Conservation (phyloP, 176 grass and related monocot genomes). For the Avena insularis region DNA sequence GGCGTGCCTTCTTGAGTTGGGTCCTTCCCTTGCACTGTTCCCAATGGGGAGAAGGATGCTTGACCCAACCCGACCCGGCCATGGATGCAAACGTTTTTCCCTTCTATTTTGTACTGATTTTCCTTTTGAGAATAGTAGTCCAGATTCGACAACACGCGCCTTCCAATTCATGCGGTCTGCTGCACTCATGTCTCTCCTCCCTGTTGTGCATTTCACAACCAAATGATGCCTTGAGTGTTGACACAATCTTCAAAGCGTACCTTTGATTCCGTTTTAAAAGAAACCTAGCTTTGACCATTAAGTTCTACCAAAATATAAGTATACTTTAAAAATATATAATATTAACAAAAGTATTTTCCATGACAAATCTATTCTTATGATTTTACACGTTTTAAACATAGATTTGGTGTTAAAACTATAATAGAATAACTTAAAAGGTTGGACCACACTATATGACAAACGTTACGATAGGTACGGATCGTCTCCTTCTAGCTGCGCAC, state of each 20-base stretch:
- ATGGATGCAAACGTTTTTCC: constrained; percentile 22
- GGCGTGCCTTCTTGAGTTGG: constrained; percentile 35
- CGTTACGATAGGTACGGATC: too few relatives aligned
- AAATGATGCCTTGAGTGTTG: not conserved
- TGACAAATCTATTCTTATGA: too few relatives aligned
- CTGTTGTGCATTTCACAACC: not conserved
- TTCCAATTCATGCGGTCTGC: not conserved
- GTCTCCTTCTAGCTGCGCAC: too few relatives aligned
- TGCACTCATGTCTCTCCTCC: not conserved
- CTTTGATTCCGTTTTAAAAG: not conserved
- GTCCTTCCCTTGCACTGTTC: constrained; percentile 46
- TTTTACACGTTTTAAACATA: too few relatives aligned
- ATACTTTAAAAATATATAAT: too few relatives aligned
- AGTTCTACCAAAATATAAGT: not conserved
- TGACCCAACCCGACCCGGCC: constrained; percentile 53
- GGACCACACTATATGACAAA: too few relatives aligned
- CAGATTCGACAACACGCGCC: not conserved
- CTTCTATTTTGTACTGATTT: constrained; percentile 33
- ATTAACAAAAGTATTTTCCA: too few relatives aligned
- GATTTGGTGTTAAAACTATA: too few relatives aligned
- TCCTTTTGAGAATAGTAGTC: not conserved
- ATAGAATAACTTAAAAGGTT: too few relatives aligned
- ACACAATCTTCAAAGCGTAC: not conserved
- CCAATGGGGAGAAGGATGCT: constrained; percentile 69
- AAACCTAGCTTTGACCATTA: not conserved